phyloP scores from a whole-genome alignment of 2,329 filamentous ascomycete species.

The Alternaria brassicicola region DNA sequence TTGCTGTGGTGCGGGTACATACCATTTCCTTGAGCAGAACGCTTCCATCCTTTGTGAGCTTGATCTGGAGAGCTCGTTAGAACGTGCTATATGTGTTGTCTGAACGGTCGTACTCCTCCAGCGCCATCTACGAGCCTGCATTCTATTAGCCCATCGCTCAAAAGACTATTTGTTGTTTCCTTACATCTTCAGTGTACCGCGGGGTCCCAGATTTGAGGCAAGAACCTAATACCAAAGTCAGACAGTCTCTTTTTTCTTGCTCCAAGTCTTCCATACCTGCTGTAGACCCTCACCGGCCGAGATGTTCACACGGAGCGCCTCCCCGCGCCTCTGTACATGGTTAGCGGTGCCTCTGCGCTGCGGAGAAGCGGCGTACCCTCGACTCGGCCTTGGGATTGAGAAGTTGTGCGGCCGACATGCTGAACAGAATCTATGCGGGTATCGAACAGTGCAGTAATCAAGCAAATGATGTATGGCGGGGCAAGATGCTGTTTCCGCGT shows the following conservation, averaged over 20 bases:
- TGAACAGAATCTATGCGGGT: slow-evolving; percentile 32
- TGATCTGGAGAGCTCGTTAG: slow-evolving; percentile 68
- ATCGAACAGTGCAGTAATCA: slow-evolving; percentile 28
- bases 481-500: slow-evolving; percentile 34
- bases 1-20: slow-evolving; percentile 26
- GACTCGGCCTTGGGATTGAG: slow-evolving; percentile 99
- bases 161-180: slow-evolving; percentile 60
- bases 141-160: slow-evolving; percentile 35
- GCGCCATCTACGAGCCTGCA: slow-evolving; percentile 66
- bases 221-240: slow-evolving; percentile 71
- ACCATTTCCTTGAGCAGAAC: slow-evolving; percentile 74
- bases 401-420: slow-evolving; percentile 96
- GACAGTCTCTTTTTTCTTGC: background rate
- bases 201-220: slow-evolving; percentile 92
- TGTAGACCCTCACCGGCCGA: slow-evolving; percentile 83
- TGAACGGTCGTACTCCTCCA: slow-evolving; percentile 56
- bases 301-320: slow-evolving; percentile 97
- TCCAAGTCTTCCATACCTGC: slow-evolving; percentile 41
- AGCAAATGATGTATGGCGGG: slow-evolving; percentile 29
- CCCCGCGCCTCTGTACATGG: slow-evolving; percentile 79
- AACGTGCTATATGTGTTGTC: slow-evolving; percentile 9
- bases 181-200: slow-evolving; percentile 97
- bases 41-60: slow-evolving; percentile 98
- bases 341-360: slow-evolving; percentile 49
- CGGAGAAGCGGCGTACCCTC: slow-evolving; percentile 67